phyloP scores from a whole-genome alignment of 768 basidiomycete genomes.

The Albatrellus ellisii region DNA sequence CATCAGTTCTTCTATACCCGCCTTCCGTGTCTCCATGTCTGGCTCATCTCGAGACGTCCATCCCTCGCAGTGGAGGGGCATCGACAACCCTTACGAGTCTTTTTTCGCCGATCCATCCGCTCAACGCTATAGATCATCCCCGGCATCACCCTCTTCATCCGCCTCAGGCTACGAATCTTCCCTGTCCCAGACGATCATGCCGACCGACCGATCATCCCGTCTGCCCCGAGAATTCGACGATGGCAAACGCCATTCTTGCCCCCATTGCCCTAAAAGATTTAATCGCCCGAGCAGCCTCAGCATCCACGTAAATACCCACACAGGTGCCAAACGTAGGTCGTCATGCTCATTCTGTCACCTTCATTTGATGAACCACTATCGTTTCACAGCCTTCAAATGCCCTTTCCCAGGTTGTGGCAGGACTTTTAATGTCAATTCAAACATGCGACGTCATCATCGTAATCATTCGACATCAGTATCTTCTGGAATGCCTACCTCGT shows the following conservation, averaged over 20 bases:
- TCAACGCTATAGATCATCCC: no score
- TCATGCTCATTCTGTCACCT: neutral
- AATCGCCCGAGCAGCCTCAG: constrained; percentile 55
- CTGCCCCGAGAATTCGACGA: no score
- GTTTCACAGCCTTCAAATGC: constrained; percentile 50
- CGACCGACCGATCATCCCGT: no score
- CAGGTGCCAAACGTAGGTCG: constrained; percentile 50
- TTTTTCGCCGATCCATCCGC: no score
- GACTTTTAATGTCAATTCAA: constrained; percentile 75
- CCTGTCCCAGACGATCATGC: no score
- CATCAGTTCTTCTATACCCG: no score
- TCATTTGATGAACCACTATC: constrained; percentile 8
- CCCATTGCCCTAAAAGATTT: constrained; percentile 48
- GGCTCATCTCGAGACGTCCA: no score
- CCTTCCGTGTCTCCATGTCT: no score
- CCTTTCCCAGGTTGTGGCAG: constrained; percentile 63
- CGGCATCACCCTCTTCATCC: no score
- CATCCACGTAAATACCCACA: constrained; percentile 58
- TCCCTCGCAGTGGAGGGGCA: no score
- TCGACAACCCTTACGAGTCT: no score
- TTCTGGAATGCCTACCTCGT: constrained; percentile 3
- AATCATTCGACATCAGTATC: constrained; percentile 32
- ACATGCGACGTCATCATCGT: constrained; percentile 71
- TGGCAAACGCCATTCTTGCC: constrained; percentile 22
- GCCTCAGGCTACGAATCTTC: no score